Percentiles rank a stretch among this genome's conserved stretches.
Conservation (phyloP, 371 early-diverging fungal species). For the Aphelidium insulamus region DNA sequence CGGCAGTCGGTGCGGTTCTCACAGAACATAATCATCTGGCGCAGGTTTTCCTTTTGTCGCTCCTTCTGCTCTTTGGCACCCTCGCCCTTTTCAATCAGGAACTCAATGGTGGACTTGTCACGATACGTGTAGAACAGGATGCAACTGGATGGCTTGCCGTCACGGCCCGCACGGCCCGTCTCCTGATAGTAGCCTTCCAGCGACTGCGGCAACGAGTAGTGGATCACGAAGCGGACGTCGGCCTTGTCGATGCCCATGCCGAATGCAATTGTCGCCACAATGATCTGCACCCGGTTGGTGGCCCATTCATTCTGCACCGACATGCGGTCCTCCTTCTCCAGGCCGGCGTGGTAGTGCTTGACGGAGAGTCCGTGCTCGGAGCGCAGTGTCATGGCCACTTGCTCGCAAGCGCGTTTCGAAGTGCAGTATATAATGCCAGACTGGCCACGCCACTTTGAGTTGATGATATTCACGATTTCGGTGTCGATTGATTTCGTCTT, state of each 20-base stretch:
- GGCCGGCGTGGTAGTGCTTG: constrained; percentile 84
- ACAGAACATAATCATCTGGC: constrained; percentile 77
- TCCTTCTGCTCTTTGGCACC: constrained; percentile 66
- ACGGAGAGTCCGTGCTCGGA: constrained; percentile 22
- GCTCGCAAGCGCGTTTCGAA: constrained; percentile 70
- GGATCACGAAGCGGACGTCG: constrained; percentile 97
- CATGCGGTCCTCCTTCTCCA: constrained; percentile 65
- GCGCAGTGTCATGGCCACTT: constrained; percentile 45
- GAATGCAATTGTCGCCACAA: constrained; percentile 98
- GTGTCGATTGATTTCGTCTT: constrained; percentile 25
- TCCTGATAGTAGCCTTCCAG: constrained; percentile 99
- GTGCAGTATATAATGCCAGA: constrained; percentile 97
- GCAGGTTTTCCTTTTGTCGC: constrained; percentile 58
- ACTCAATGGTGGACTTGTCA: constrained; percentile 46
- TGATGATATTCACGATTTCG: constrained; percentile 63
- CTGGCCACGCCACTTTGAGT: constrained; percentile 30
- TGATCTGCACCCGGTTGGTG: constrained; percentile 46
- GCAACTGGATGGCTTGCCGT: constrained; percentile 71
- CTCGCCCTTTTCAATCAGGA: constrained; percentile 72
- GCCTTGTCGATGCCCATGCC: constrained; percentile 98
- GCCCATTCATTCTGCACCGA: constrained; percentile 77
- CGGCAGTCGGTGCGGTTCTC: constrained; percentile 89
- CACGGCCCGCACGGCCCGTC: constrained; percentile 96
- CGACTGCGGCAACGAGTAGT: constrained; percentile 82
- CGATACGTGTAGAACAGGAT: constrained; percentile 65